A percentile compares a stretch with the other conserved stretches of the same genome.
Evolutionary conservation across 2,329 filamentous ascomycete species (phyloP).

Genomic region (Ampelomyces quisqualis): DNA sequence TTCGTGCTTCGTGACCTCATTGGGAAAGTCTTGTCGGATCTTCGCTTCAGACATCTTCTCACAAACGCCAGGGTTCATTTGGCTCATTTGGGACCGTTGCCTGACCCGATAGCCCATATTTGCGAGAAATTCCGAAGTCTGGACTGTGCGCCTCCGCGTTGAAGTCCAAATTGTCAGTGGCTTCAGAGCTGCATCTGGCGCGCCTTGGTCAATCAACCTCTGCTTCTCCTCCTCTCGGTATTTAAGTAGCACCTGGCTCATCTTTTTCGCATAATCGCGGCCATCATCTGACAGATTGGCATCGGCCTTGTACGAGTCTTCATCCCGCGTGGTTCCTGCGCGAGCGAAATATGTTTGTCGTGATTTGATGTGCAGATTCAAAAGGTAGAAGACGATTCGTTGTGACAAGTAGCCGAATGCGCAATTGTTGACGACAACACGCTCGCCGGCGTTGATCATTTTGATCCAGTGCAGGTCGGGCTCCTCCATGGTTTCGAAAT

Average conservation of each 20-base stretch:
- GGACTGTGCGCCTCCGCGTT: conserved; percentile 82
- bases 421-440: conserved; percentile 94
- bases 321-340: conserved; percentile 80
- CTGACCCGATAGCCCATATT: conserved; percentile 79
- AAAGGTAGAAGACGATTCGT: conserved; percentile 95
- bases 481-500: conserved; percentile 96
- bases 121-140: conserved; percentile 82
- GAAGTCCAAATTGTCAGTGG: conserved; percentile 93
- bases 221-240: conserved; percentile 82
- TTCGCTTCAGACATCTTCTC: conserved; percentile 85
- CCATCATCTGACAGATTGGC: conserved; percentile 80
- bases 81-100: conserved; percentile 93
- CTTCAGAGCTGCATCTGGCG: conserved; percentile 67
- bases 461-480: conserved; percentile 95
- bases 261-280: conserved; percentile 66
- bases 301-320: conserved; percentile 90
- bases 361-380: conserved; percentile 95
- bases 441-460: conserved; percentile 96
- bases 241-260: conserved; percentile 74
- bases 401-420: conserved; percentile 96
- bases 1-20: conserved; percentile 91
- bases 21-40: conserved; percentile 79
- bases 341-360: conserved; percentile 91
- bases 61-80: conserved; percentile 93
- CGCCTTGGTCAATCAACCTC: conserved; percentile 67